Evolutionary conservation across 75 land plant species (phyloP), one percentile per base, ranked within the genome.

Genomic region (Sequoia sempervirens): DNA sequence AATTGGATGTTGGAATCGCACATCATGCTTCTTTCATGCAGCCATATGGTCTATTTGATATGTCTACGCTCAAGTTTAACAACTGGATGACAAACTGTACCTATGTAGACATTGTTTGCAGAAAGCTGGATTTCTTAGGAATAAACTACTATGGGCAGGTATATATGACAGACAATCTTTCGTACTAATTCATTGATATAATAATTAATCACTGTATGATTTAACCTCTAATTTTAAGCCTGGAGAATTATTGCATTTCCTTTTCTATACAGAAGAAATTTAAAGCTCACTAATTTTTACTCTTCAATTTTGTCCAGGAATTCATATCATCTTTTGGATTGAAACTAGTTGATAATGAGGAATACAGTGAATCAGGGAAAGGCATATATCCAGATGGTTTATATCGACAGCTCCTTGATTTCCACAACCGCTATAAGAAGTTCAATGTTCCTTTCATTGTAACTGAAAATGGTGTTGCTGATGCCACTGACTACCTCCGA

Each of bases 91-190:
- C 95, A 38, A 85, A 89, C 53, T 96, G 89, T 89, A 90, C 95
- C 23, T 95, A 89, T 81, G 79, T 95, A 76, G 98, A 98, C 88
- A 90, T 88, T 68, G 89, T 98, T 38, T 92, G 91, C 76, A 84
- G 87, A 72, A 96, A 93, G 86, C 88, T 95, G 80, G 99, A 98
- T 87, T 98, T 90, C 79, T 87, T 98, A 40, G 99, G 99, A 70
- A 91, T 98, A 79, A 98, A 98, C 89, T 97, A 98, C 83, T 96
- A 98, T 89, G 99, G 99, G 53, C 99, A 98, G 99, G 99, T 97
- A 18, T 4, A 69, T 72, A 45, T 78, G n/a, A 13, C 32, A 41
- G 0, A 14, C 50, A 78, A 26, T n/a, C 50, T 45, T 78, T 20
- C 47, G 12, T 10, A 45, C 38, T 6, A 12, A 76, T 41, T 76